A percentile compares a stretch with the other conserved stretches of the same genome.
Evolutionary conservation across 129 eudicot genomes (phyloP).

Genomic region (Saussurea involucrata): DNA sequence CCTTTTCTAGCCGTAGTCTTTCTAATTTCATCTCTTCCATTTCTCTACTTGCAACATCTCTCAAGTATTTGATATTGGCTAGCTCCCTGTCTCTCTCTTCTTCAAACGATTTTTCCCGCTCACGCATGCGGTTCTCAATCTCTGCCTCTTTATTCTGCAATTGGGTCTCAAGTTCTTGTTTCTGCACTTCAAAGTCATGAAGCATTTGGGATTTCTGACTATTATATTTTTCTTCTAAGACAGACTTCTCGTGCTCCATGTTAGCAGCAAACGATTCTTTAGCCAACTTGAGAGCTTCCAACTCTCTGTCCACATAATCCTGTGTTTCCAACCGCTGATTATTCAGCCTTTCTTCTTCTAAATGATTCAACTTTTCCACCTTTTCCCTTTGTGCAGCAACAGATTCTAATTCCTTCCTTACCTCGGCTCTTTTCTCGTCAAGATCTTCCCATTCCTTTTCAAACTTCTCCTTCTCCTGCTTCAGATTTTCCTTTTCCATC

Average conservation of each 20-base stretch:
- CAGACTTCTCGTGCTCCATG: slow-evolving; percentile 72
- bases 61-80: slow-evolving; percentile 45
- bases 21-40: slow-evolving; percentile 86
- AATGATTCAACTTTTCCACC: slow-evolving; percentile 52
- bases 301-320: slow-evolving; percentile 61
- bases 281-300: slow-evolving; percentile 64
- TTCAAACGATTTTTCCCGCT: slow-evolving; percentile 55
- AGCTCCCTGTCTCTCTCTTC: slow-evolving; percentile 68
- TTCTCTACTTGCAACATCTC: slow-evolving; percentile 66
- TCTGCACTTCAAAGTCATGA: slow-evolving; percentile 67
- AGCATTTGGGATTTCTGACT: slow-evolving; percentile 60
- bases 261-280: slow-evolving; percentile 74
- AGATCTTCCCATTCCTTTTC: slow-evolving; percentile 99
- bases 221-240: slow-evolving; percentile 45
- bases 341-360: slow-evolving; percentile 70
- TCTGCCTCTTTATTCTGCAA: slow-evolving; percentile 56
- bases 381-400: slow-evolving; percentile 46
- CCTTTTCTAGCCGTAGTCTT: slow-evolving; percentile 53
- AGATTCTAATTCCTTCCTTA: slow-evolving; percentile 51
- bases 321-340: slow-evolving; percentile 57
- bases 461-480: slow-evolving; percentile 71
- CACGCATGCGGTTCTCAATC: slow-evolving; percentile 45
- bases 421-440: slow-evolving; percentile 68
- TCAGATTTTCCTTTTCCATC: slow-evolving; percentile 75
- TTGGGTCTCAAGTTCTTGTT: slow-evolving; percentile 68